Percentiles rank a stretch among this genome's conserved stretches.
These are phyloP conservation scores for Cymbidium sinense DNA, from an alignment of 106 monocot species.

Conservation along the genomic window DNA sequence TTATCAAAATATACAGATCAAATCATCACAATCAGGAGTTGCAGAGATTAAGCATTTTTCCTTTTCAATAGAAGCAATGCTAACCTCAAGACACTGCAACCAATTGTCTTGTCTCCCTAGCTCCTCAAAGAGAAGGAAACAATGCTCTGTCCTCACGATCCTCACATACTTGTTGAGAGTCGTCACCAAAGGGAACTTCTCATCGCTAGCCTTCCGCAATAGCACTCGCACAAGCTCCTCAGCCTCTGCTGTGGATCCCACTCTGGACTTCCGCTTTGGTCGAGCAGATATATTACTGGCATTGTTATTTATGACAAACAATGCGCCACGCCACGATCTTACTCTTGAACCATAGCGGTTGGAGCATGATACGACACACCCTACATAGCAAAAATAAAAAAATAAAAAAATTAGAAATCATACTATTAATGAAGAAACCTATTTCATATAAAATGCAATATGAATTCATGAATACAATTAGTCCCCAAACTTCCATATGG, in stretches of 20 bases:
- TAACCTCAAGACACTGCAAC: constrained; percentile 95
- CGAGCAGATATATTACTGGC: not conserved
- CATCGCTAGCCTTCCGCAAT: constrained; percentile 43
- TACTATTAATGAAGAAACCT: not conserved
- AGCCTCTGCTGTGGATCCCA: constrained; percentile 22
- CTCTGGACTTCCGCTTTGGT: constrained; percentile 13
- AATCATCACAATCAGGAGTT: not conserved
- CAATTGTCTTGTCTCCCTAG: constrained; percentile 66
- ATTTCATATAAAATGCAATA: not conserved
- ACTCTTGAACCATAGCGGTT: not conserved
- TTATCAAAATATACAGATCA: not conserved
- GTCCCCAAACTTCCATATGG: too few relatives aligned
- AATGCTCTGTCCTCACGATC: constrained; percentile 69
- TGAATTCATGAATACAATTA: not conserved
- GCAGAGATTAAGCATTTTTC: not conserved
- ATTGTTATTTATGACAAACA: not conserved
- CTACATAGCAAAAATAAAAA: not conserved
- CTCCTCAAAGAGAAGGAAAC: constrained; percentile 91
- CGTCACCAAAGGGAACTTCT: constrained; percentile 51
- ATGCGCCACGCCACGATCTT: not conserved
- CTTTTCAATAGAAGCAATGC: not conserved
- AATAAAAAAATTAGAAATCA: not conserved
- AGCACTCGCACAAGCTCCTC: constrained; percentile 53
- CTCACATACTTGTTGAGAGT: constrained; percentile 68
- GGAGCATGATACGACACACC: not conserved